Conservation (phyloP, 495 filamentous ascomycete species). For the Xylaria nigripes region DNA sequence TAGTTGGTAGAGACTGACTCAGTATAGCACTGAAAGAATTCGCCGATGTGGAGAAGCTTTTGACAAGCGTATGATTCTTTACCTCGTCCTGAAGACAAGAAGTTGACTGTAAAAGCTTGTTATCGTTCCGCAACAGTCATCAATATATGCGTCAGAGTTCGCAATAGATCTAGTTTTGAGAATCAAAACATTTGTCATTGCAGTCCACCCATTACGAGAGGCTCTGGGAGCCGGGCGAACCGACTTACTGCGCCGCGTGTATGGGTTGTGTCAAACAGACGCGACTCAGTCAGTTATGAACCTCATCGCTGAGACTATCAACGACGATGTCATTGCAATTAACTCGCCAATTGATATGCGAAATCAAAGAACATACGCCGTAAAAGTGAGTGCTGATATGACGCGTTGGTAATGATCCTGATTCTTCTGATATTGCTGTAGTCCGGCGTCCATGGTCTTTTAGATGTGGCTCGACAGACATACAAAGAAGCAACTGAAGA, state of each 20-base stretch:
- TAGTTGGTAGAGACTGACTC: slow-evolving; percentile 9
- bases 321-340: slow-evolving; percentile 71
- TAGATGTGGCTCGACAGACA: slow-evolving; percentile 78
- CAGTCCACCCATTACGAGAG: slow-evolving; percentile 58
- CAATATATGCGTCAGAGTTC: slow-evolving; percentile 62
- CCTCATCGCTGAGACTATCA: slow-evolving; percentile 64
- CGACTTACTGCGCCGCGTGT: slow-evolving; percentile 55
- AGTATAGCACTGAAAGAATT: slow-evolving; percentile 59
- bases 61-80: slow-evolving; percentile 45
- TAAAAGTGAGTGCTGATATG: slow-evolving; percentile 51
- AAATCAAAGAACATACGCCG: slow-evolving; percentile 87
- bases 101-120: slow-evolving; percentile 29
- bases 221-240: slow-evolving; percentile 59
- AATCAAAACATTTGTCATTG: slow-evolving; percentile 70
- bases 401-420: background rate
- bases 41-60: slow-evolving; percentile 59
- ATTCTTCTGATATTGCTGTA: slow-evolving; percentile 23
- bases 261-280: slow-evolving; percentile 57
- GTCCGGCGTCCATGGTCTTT: slow-evolving; percentile 76
- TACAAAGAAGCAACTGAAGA: slow-evolving; percentile 81
- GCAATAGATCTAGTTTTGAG: slow-evolving; percentile 80
- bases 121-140: slow-evolving; percentile 44
- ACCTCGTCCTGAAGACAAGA: slow-evolving; percentile 4
- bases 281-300: slow-evolving; percentile 51
- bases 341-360: slow-evolving; percentile 75